Base-by-base conservation (phyloP, 371 early-diverging fungal genomes). In the Circinella minor region DNA sequence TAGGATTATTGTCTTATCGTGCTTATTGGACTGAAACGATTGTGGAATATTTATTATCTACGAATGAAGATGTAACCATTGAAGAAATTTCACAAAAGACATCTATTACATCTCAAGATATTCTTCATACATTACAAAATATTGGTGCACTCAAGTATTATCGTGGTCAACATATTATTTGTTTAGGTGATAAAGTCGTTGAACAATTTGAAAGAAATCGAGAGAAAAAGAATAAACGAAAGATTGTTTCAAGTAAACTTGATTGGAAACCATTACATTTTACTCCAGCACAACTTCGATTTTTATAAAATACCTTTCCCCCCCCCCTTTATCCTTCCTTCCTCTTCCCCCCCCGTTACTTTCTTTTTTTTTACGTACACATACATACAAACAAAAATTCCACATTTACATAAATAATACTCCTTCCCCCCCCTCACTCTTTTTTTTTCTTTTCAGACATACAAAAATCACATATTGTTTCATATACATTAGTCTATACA, bases 1-100 rank as follows among this genome's bases (percentile, higher is more conserved):
- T 99, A 68, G 99, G 99, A 0, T 83, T 99, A 57, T 74, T 99
- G 48, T 93, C 95, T 38, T 99, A 99, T 79, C 93, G 96, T 67
- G 91, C 93, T 4, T 99, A 96, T 84, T 99, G 99, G 99, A 75
- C 95, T 38, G 94, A 98, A 80, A 85, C 94, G 70, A 83, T 92
- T 76, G 87, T 94, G 63, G 88, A 87, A 13, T 71, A 82, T 55
- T 68, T 90, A 9, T 61, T 89, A 27, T 79, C 78, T 17, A 79
- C 80, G 55, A 76, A 78, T 48, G 82, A 88, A 66, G 87, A 80
- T 69, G 76, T 88, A 14, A 81, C 91, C 17, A 91, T 97, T 54
- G 94, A 95, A 55, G 94, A 96, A 55, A 89, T 98, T 51, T 88
- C 94, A 14, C 86, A 89, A 36, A 78, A 84, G 71, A 98, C 99